Evolutionary conservation across 805 yeast genomes (phyloP), one percentile per base, ranked within the genome.

Genomic region (Myxozyma geophila): DNA sequence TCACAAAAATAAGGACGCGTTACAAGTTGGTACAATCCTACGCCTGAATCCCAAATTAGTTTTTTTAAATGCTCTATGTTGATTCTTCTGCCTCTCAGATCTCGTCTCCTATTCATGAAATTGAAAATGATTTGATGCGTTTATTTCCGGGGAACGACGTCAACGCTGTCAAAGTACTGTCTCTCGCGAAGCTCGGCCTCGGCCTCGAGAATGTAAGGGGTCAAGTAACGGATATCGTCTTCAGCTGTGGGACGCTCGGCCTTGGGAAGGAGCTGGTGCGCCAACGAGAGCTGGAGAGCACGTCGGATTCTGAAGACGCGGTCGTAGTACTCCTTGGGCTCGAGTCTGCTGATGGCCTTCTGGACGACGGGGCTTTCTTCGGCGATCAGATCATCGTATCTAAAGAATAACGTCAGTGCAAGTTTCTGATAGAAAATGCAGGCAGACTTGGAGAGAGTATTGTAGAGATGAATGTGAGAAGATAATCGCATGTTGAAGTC

Each of bases 121-220:
- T 46, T 48, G 17, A n/a, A 28, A 17, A 28, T 46, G 28, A 17
- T 17, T 17, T 46, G 28, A 48, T 48, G 52, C 36, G 21, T 48
- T 52, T 62, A 56, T 58, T 62, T 55, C 59, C 58, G 57, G 50
- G 46, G 40, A n/a, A 40, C 8, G 63, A 81, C 79, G 61, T 73
- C 80, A 71, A 90, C 82, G 83, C 90, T 88, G 83, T 95, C 96
- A 75, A 95, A 86, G 75, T 88, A 95, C 67, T 83, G 87, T 80
- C 88, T 91, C 83, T 95, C 99, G 69, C 83, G 82, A 55, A 87
- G 88, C 79, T 90, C 98, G 73, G 90, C 90, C 82, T 95, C 98
- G 67, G 93, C 96, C 82, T 95, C 98, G 74, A 92, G 84, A 67
- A 95, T 81, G 81, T 89, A 89, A 71, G 97, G 98, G 64, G 89